Percentiles rank a stretch among this genome's conserved stretches.
These are phyloP conservation scores for Boechera divaricarpa DNA, from an alignment of 345 rosid species.

Conservation along the genomic window DNA sequence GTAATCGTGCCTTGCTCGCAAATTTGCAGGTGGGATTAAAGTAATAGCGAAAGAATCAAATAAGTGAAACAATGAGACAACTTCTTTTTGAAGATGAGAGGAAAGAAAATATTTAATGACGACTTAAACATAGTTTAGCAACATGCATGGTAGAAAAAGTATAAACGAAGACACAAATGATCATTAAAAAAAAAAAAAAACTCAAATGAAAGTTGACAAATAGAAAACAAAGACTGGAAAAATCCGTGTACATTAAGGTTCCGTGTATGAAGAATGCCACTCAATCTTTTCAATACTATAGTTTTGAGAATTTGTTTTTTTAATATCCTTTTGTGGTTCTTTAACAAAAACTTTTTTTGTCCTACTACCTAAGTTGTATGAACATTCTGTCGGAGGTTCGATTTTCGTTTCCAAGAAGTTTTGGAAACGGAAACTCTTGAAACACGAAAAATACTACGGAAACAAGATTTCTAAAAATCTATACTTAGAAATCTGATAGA, in stretches of 20 bases:
- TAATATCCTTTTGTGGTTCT: too few relatives aligned
- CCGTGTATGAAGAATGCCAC: slow-evolving; percentile 1
- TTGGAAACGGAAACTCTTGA: too few relatives aligned
- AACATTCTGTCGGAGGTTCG: too few relatives aligned
- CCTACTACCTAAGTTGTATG: too few relatives aligned
- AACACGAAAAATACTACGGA: too few relatives aligned
- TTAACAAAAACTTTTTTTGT: too few relatives aligned
- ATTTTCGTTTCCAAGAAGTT: too few relatives aligned
- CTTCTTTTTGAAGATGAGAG: neutral
- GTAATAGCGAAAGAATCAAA: neutral
- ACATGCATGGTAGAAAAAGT: neutral
- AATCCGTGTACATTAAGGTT: neutral
- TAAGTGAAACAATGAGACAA: neutral
- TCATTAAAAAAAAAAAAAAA: neutral
- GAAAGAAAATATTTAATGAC: neutral
- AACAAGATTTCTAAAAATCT: too few relatives aligned
- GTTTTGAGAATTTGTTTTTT: neutral
- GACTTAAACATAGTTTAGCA: neutral
- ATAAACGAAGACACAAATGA: neutral
- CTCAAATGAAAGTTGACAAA: neutral
- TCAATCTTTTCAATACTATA: neutral
- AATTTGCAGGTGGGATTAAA: neutral
- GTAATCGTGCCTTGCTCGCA: neutral
- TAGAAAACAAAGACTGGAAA: neutral
- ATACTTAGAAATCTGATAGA: too few relatives aligned